phyloP scores from a whole-genome alignment of 495 filamentous ascomycete genomes.

The Trichoderma orchidacearum region DNA sequence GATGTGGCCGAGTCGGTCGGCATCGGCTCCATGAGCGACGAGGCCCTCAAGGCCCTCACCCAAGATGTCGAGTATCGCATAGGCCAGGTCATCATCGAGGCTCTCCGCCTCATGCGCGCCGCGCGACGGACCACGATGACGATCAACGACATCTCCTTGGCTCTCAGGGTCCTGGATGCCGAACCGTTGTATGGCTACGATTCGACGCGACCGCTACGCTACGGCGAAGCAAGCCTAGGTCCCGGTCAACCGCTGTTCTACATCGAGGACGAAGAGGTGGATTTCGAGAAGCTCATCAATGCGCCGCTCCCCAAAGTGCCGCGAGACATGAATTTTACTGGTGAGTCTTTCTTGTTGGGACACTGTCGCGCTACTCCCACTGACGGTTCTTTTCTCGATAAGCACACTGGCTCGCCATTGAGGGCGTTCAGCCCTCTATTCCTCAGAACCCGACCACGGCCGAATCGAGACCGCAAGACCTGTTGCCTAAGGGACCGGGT shows the following conservation, averaged over 20 bases:
- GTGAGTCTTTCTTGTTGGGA: conserved; percentile 27
- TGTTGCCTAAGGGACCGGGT: conserved; percentile 77
- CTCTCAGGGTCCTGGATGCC: conserved; percentile 72
- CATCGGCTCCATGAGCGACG: conserved; percentile 62
- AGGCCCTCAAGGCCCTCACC: conserved; percentile 68
- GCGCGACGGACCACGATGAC: conserved; percentile 67
- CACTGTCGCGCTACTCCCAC: background rate
- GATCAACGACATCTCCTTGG: conserved; percentile 75
- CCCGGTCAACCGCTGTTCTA: conserved; percentile 95
- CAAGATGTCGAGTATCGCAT: conserved; percentile 94
- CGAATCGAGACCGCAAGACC: conserved; percentile 65
- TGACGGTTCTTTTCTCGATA: background rate
- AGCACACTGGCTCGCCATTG: conserved; percentile 94
- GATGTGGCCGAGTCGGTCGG: conserved; percentile 95
- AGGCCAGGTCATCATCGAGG: conserved; percentile 81
- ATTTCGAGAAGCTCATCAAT: conserved; percentile 98
- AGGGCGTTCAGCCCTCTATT: conserved; percentile 91
- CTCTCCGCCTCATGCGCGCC: conserved; percentile 88
- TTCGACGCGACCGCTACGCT: conserved; percentile 68
- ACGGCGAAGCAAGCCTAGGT: conserved; percentile 86
- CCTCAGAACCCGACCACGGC: conserved; percentile 84
- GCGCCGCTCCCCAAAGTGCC: conserved; percentile 88
- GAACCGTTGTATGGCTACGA: conserved; percentile 96
- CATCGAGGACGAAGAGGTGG: conserved; percentile 95
- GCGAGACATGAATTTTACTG: conserved; percentile 80